Base-by-base conservation (phyloP, 495 filamentous ascomycete species). In the Achaetomiella virescens region DNA sequence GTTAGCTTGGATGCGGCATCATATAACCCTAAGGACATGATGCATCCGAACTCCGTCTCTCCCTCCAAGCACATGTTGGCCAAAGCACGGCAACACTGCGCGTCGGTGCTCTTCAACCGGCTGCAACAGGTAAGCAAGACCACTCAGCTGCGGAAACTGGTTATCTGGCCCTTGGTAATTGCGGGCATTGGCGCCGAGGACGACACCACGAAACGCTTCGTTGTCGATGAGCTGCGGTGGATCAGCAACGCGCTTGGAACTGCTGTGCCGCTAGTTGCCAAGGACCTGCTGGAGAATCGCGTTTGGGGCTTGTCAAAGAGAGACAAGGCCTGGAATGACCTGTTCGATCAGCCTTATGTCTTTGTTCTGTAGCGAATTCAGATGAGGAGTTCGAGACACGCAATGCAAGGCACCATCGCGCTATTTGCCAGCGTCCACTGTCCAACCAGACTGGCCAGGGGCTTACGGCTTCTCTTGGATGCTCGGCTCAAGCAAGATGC, bases 321-420 rank as follows among this genome's bases (percentile, higher is more conserved):
- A 11, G 43, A 18, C 6, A 22, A 37, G 22, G 14, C 36, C 17
- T 52, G 49, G 49, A 37, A 35, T 21, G 49, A 11, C n/a, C 17
- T 52, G 25, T 52, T 52, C 29, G 49, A 52, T 27, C 37, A 42
- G 49, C 14, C 24, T 20, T 52, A 52, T 43, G 49, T 52, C 10
- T 52, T 52, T 35, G 49, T 43, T 3, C 2, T 52, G 1, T 52
- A 33, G 25, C 6, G 44, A n/a, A n/a, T n/a, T n/a, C n/a, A n/a
- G n/a, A n/a, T n/a, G n/a, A n/a, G n/a, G n/a, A n/a, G n/a, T n/a
- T n/a, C n/a, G n/a, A n/a, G n/a, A n/a, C n/a, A n/a, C n/a, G n/a
- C n/a, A n/a, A 6, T 24, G 25, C 25, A 12, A 11, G 25, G 44
- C n/a, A 22, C n/a, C n/a, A n/a, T n/a, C n/a, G n/a, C n/a, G n/a